Evolutionary conservation across 306 rosid species (phyloP).

Genomic region (Rosa rugosa): DNA sequence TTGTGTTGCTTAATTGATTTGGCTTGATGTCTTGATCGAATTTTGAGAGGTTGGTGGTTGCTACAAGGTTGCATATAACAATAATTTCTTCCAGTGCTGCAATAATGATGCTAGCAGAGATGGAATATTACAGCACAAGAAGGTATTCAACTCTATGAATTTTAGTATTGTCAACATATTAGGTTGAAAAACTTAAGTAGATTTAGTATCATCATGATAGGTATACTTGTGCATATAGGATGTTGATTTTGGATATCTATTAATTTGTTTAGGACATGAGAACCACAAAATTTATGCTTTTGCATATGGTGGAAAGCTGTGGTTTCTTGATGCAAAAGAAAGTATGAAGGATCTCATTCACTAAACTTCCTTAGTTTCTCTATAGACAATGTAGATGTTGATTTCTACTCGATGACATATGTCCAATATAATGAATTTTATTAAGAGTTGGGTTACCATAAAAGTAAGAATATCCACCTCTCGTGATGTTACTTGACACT

Average conservation of each 20-base stretch:
- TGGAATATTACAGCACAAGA: constrained; percentile 86
- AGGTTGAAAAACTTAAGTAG: neutral
- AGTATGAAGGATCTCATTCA: neutral
- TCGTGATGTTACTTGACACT: constrained; percentile 15
- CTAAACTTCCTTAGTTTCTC: neutral
- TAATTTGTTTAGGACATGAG: no score
- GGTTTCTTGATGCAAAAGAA: neutral
- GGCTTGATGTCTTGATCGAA: no score
- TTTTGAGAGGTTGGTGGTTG: no score
- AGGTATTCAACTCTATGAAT: constrained; percentile 45
- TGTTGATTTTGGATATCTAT: neutral
- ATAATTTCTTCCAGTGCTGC: constrained; percentile 55
- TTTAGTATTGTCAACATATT: neutral
- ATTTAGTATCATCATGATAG: no score
- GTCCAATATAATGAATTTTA: no score
- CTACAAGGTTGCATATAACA: no score
- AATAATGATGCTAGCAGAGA: constrained; percentile 72
- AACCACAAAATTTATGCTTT: no score
- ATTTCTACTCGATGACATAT: no score
- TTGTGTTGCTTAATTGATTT: no score
- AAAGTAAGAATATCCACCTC: neutral
- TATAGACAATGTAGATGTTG: neutral
- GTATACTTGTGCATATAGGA: neutral
- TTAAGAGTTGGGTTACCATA: neutral
- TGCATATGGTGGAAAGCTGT: no score